Evolutionary conservation across 2,329 filamentous ascomycete genomes (phyloP).

Genomic region (Tolypocladium paradoxum): DNA sequence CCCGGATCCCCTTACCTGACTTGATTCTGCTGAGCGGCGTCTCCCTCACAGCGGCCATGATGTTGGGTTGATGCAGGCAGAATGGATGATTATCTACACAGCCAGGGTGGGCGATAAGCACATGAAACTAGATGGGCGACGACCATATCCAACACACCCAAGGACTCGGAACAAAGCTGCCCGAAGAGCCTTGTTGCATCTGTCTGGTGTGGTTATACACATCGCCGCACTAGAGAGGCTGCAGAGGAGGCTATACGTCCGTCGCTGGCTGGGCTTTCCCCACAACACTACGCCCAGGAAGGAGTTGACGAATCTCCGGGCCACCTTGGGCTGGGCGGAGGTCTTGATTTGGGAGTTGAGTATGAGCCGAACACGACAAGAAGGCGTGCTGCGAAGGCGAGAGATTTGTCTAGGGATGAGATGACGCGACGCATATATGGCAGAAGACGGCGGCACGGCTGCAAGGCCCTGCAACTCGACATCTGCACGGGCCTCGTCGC

Average conservation of each 20-base stretch:
- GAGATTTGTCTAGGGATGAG: background rate
- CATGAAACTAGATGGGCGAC: background rate
- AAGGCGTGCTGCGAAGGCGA: background rate
- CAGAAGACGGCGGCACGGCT: background rate
- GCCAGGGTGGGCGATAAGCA: background rate
- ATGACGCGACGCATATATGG: background rate
- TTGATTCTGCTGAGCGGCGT: constrained; percentile 7
- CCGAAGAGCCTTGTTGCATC: background rate
- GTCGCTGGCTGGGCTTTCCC: background rate
- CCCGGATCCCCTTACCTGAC: constrained; percentile 5
- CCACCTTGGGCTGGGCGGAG: background rate
- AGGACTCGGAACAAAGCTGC: background rate
- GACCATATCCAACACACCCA: too few relatives aligned
- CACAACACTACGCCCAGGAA: background rate
- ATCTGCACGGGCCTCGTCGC: background rate
- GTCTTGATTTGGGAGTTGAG: background rate
- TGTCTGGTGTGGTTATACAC: background rate
- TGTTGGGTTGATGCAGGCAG: background rate
- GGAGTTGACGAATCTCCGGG: background rate
- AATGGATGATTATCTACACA: background rate
- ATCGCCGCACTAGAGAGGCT: background rate
- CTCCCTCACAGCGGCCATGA: background rate
- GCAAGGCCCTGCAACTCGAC: background rate
- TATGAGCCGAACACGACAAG: too few relatives aligned
- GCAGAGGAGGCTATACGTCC: background rate